phyloP scores from a whole-genome alignment of 148 eudicot species.

The Chenopodium album region DNA sequence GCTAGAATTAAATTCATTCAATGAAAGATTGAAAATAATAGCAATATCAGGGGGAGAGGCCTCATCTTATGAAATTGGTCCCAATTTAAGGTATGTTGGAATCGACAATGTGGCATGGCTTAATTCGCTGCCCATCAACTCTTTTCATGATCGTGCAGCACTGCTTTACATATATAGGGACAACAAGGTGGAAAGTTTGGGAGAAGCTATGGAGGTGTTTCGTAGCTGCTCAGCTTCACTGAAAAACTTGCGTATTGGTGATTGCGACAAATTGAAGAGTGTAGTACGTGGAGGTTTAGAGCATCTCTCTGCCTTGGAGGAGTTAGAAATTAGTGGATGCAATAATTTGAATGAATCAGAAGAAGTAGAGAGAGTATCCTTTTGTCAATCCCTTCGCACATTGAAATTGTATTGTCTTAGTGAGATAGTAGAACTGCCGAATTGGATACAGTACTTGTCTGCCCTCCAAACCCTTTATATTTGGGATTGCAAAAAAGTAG shows the following conservation, averaged over 20 bases:
- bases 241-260: fast-evolving
- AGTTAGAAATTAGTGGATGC: fast-evolving
- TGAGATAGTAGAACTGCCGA: too few species aligned
- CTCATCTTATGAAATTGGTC: background rate
- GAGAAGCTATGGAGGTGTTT: background rate
- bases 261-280: background rate
- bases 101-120: background rate
- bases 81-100: background rate
- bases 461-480: too few species aligned
- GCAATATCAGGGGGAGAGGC: background rate
- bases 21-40: too few species aligned
- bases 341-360: background rate
- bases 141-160: too few species aligned
- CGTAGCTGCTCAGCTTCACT: background rate
- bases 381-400: too few species aligned
- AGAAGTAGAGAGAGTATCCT: background rate
- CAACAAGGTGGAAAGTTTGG: background rate
- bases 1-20: too few species aligned
- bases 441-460: too few species aligned
- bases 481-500: too few species aligned
- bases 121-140: too few species aligned
- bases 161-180: too few species aligned
- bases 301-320: constrained; percentile 22
- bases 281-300: constrained; percentile 15
- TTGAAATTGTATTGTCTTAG: too few species aligned